Conservation (phyloP, 805 yeast species). For the Yarrowia hollandica region DNA sequence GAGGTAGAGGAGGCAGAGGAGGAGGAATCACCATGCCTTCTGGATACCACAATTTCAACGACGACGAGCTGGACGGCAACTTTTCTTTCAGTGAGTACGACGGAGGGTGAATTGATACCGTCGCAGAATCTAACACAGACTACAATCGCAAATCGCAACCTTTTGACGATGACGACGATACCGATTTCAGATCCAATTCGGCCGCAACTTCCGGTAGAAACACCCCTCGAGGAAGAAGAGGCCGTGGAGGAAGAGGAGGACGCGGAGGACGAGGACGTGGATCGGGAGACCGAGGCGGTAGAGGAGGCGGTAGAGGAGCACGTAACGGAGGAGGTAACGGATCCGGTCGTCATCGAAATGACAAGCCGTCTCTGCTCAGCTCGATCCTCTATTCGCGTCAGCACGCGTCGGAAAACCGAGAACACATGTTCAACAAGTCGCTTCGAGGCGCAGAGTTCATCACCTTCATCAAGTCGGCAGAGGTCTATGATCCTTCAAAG, state of each 20-base stretch:
- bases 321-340: neutral
- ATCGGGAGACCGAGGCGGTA: neutral
- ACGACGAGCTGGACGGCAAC: neutral
- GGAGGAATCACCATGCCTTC: neutral
- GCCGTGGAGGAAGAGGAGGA: neutral
- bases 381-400: conserved; percentile 12
- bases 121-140: neutral
- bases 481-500: conserved; percentile 23
- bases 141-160: neutral
- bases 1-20: neutral
- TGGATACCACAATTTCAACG: neutral
- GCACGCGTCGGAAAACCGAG: conserved; percentile 20
- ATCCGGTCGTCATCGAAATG: neutral
- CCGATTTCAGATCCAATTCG: too few relatives aligned
- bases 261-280: neutral
- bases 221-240: neutral
- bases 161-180: neutral
- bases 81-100: neutral
- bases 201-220: neutral
- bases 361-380: conserved; percentile 4
- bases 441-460: conserved; percentile 17
- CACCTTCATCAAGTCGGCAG: conserved; percentile 7
- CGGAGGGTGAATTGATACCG: too few relatives aligned
- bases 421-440: conserved; percentile 22
- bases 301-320: neutral